phyloP scores from a whole-genome alignment of 164 flowering plant genomes.

The Macadamia integrifolia region DNA sequence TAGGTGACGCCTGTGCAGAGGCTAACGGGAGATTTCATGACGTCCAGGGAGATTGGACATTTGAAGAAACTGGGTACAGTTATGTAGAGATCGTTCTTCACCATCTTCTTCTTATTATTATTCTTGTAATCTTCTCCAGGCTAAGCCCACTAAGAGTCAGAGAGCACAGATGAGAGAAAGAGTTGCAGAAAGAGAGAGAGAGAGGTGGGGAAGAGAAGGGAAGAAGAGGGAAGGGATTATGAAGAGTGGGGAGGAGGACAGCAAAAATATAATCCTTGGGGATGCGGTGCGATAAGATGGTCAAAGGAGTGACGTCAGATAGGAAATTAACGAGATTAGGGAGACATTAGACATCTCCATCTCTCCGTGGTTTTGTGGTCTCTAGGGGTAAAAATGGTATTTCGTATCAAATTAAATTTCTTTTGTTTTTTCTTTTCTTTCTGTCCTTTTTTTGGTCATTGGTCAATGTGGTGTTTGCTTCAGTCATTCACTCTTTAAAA shows the following conservation, averaged over 20 bases:
- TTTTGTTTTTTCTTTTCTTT: too few species aligned
- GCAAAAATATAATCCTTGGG: too few species aligned
- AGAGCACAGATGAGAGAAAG: conserved; percentile 6
- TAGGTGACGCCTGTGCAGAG: conserved; percentile 89
- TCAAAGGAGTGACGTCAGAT: conserved; percentile 32
- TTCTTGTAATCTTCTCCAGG: too few species aligned
- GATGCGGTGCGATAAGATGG: neutral
- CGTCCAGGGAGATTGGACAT: conserved; percentile 88
- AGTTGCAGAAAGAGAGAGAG: conserved; percentile 11
- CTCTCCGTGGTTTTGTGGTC: too few species aligned
- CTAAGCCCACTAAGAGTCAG: too few species aligned
- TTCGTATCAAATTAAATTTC: too few species aligned
- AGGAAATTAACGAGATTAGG: too few species aligned
- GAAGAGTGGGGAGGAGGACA: neutral
- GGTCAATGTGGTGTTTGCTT: too few species aligned
- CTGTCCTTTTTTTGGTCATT: too few species aligned
- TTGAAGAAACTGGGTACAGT: conserved; percentile 70
- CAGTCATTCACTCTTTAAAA: too few species aligned
- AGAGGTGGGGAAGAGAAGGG: conserved; percentile 4
- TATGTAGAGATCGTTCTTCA: conserved; percentile 50
- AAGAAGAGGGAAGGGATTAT: neutral
- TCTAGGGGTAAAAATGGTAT: too few species aligned
- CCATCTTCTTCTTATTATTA: conserved; percentile 25
- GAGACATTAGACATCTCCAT: too few species aligned
- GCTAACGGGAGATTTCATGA: conserved; percentile 91